Evolutionary conservation across 345 rosid species (phyloP), one percentile per base, ranked within the genome.

Genomic region (Salix exigua): DNA sequence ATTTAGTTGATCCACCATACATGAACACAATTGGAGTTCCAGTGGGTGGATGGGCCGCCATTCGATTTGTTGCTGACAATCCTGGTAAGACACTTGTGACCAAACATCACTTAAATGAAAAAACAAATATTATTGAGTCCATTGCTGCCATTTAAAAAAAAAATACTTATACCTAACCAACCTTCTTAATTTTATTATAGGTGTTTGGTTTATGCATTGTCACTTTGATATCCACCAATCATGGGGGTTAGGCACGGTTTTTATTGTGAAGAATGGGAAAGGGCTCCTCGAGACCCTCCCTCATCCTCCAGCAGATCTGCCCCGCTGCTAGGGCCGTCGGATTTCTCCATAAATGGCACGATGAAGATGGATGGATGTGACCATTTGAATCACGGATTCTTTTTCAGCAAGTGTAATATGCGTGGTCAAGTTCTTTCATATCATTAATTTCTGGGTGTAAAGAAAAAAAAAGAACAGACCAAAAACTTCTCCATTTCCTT

Each of bases 121-220:
- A 50, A 6, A 31, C 0, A 33, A 33, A 5, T 5, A 12, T 18
- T 1, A 12, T 7, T n/a, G 9, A 12, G 26, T 30, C 53, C 8
- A 1, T 63, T 11, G 13, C 18, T 60, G 7, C 16, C 13, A 19
- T 19, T 8, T 65, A 1, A 17, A 33, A 33, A 5, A 33, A 33
- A 33, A 33, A 33, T 0, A 48, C 12, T 46, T 21, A 17, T 61
- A 61, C 25, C 3, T 62, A 2, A 62, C 28, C 46, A 6, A 17
- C 31, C 19, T 30, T 16, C 18, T 40, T 25, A 5, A 38, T 58
- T 58, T n/a, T 13, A 46, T n/a, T 67, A 66, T 23, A 91, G 98
- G 98, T 42, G 96, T 90, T 71, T 94, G 97, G 98, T 87, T 94
- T 77, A 82, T 92, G 87, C 98, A 92, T 72, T 94, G 98, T 71